These are phyloP conservation scores for Parascedosporium putredinis DNA, from an alignment of 2,329 filamentous ascomycete genomes.

Conservation along the genomic window DNA sequence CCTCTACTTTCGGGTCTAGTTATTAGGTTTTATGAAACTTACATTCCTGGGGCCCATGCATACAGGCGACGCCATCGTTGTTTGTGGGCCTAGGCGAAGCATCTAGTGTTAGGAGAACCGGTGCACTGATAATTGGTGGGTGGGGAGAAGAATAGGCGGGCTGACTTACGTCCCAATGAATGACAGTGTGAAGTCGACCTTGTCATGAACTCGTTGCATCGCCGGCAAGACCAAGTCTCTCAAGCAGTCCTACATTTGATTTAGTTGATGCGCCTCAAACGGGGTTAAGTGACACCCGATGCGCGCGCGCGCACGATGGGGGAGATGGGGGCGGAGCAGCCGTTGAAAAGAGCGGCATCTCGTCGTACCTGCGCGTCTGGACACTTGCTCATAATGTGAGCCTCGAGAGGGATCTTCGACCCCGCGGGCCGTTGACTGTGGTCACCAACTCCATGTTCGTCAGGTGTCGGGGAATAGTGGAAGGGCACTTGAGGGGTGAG, in stretches of 20 bases:
- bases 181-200: slow-evolving; percentile 83
- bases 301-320: slow-evolving; percentile 6
- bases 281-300: too few relatives aligned
- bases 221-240: slow-evolving; percentile 70
- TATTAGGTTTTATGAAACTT: too few relatives aligned
- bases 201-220: slow-evolving; percentile 72
- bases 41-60: slow-evolving; percentile 79
- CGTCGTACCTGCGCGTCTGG: slow-evolving; percentile 62
- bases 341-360: too few relatives aligned
- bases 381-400: slow-evolving; percentile 96
- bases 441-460: background rate
- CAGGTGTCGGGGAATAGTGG: slow-evolving; percentile 9
- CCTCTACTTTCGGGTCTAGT: too few relatives aligned
- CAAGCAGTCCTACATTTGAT: slow-evolving; percentile 53
- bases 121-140: too few relatives aligned
- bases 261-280: background rate
- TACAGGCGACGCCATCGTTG: slow-evolving; percentile 78
- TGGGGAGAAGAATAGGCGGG: too few relatives aligned
- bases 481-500: background rate
- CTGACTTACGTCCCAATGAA: slow-evolving; percentile 68
- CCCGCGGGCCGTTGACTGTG: background rate
- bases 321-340: background rate
- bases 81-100: slow-evolving; percentile 45
- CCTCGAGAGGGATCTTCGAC: slow-evolving; percentile 65
- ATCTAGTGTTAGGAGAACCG: slow-evolving; percentile 6